Evolutionary conservation across 495 filamentous ascomycete genomes (phyloP).

Genomic region (Oleoguttula mirabilis): DNA sequence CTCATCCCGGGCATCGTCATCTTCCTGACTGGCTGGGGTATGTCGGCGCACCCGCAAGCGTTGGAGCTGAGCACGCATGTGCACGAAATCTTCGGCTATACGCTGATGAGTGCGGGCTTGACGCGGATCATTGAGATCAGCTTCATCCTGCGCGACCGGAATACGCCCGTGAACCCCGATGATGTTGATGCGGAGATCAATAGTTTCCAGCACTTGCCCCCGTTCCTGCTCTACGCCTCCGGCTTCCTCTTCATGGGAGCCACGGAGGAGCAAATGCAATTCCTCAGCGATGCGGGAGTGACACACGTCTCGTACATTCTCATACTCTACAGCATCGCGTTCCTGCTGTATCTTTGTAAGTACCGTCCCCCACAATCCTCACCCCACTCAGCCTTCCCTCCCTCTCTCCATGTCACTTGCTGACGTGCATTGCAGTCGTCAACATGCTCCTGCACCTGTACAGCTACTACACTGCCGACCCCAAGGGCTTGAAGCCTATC

Average conservation of each 20-base stretch:
- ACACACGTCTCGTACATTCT: conserved; percentile 85
- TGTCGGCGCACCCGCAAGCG: conserved; percentile 77
- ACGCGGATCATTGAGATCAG: conserved; percentile 82
- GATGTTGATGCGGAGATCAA: conserved; percentile 49
- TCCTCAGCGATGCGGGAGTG: conserved; percentile 59
- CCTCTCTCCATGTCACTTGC: too few species aligned
- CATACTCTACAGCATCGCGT: conserved; percentile 79
- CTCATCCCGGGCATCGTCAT: conserved; percentile 86
- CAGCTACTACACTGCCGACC: conserved; percentile 45
- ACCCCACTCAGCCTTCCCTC: too few species aligned
- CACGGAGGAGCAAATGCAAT: conserved; percentile 85
- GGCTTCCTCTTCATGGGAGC: conserved; percentile 97
- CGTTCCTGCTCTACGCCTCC: conserved; percentile 82
- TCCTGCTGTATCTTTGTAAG: conserved; percentile 78
- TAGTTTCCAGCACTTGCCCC: conserved; percentile 87
- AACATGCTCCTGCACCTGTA: conserved; percentile 77
- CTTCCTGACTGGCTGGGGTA: conserved; percentile 84
- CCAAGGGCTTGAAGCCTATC: conserved; percentile 10
- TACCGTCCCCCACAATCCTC: conserved; percentile 12
- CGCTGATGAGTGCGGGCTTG: conserved; percentile 78
- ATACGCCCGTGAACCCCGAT: conserved; percentile 34
- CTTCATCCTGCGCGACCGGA: conserved; percentile 67
- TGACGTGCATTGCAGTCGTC: conserved; percentile 40
- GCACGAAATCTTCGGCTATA: conserved; percentile 89
- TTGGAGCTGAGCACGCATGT: conserved; percentile 77